These are phyloP conservation scores for Penicillium digitatum DNA, from an alignment of 2,329 filamentous ascomycete genomes.

Conservation along the genomic window DNA sequence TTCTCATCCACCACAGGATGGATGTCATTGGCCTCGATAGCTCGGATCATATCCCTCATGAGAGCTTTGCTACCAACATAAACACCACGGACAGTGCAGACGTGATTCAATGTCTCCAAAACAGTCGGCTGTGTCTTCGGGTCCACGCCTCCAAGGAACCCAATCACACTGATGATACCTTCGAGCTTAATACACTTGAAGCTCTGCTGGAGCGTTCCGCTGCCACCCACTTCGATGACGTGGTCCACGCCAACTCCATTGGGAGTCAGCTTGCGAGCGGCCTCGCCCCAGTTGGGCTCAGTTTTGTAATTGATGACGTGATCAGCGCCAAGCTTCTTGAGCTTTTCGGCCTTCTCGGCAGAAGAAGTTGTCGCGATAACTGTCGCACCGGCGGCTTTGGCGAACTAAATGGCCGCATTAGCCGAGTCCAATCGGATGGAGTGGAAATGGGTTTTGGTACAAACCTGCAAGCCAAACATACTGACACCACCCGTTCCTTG, in stretches of 20 bases:
- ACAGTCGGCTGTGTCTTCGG: slow-evolving; percentile 50
- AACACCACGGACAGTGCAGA: slow-evolving; percentile 56
- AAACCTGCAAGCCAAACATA: slow-evolving; percentile 53
- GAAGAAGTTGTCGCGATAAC: slow-evolving; percentile 60
- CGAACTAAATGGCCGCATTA: slow-evolving; percentile 35
- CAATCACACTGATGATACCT: slow-evolving; percentile 55
- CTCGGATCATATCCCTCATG: slow-evolving; percentile 58
- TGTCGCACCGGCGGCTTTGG: slow-evolving; percentile 49
- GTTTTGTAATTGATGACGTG: slow-evolving; percentile 60
- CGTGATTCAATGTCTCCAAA: slow-evolving; percentile 48
- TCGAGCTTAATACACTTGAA: slow-evolving; percentile 54
- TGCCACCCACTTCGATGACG: slow-evolving; percentile 63
- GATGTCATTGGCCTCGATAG: slow-evolving; percentile 57
- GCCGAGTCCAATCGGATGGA: neutral
- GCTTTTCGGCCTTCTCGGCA: slow-evolving; percentile 51
- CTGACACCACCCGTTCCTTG: slow-evolving; percentile 61
- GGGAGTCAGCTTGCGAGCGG: slow-evolving; percentile 51
- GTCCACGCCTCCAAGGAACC: slow-evolving; percentile 52
- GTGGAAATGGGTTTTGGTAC: neutral
- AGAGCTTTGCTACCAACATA: slow-evolving; percentile 54
- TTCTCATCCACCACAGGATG: slow-evolving; percentile 58
- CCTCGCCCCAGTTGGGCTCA: slow-evolving; percentile 57
- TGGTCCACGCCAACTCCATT: slow-evolving; percentile 56
- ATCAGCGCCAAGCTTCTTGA: slow-evolving; percentile 56
- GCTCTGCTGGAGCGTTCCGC: slow-evolving; percentile 56